Conservation (phyloP, 495 filamentous ascomycete species). For the Hypoxylon cercidicola region DNA sequence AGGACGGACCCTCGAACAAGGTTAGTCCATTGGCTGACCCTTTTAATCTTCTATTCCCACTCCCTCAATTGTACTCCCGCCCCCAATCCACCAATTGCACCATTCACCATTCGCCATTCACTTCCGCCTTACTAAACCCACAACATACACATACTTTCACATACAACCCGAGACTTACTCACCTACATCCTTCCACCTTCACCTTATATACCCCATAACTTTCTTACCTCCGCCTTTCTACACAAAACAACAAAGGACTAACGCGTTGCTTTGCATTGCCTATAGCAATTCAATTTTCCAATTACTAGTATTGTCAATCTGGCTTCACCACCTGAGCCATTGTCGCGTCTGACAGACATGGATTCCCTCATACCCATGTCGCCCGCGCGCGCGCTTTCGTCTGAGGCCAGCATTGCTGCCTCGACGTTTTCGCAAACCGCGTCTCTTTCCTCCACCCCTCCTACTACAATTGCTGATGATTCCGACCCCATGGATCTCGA, state of each 20-base stretch:
- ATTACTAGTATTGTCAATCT: not conserved
- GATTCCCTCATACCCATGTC: conserved; percentile 35
- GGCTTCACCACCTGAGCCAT: conserved; percentile 10
- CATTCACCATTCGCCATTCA: too few species aligned
- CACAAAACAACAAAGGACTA: conserved; percentile 16
- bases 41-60: conserved; percentile 20
- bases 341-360: conserved; percentile 41
- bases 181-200: not conserved
- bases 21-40: conserved; percentile 37
- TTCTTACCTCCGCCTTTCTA: not conserved
- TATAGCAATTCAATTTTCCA: too few species aligned
- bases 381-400: conserved; percentile 45
- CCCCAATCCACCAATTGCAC: conserved; percentile 12
- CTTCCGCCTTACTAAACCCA: conserved; percentile 2
- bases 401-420: conserved; percentile 44
- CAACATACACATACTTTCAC: conserved; percentile 1
- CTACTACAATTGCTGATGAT: conserved; percentile 52
- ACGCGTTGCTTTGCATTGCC: conserved; percentile 25
- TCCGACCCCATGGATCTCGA: conserved; percentile 35
- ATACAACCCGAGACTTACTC: conserved; percentile 1
- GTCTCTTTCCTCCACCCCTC: conserved; percentile 61
- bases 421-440: conserved; percentile 54
- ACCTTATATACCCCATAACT: conserved; percentile 6
- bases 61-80: conserved; percentile 20
- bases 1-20: conserved; percentile 26